phyloP scores from a whole-genome alignment of 768 basidiomycete species.

The Dacryopinax spathularia region DNA sequence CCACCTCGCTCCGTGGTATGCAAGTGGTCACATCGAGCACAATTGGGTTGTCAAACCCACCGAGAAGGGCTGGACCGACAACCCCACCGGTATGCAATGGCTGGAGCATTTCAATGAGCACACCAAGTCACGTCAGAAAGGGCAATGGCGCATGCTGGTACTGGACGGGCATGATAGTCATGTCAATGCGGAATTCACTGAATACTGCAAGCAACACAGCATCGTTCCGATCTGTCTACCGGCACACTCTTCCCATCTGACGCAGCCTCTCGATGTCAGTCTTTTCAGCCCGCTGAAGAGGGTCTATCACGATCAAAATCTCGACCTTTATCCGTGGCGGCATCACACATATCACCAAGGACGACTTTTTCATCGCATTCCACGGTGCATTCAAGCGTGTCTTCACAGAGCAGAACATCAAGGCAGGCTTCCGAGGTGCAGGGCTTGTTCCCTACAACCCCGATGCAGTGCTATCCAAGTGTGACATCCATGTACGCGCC shows the following conservation, averaged over 20 bases:
- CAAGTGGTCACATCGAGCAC: not conserved
- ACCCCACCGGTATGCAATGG: slow-evolving; percentile 26
- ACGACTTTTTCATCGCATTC: not conserved
- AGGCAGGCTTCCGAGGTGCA: not conserved
- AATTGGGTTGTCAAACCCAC: not conserved
- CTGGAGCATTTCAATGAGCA: slow-evolving; percentile 23
- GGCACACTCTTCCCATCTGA: slow-evolving; percentile 27
- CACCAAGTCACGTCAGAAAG: slow-evolving; percentile 12
- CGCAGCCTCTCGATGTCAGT: slow-evolving; percentile 27
- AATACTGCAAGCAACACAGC: slow-evolving; percentile 17
- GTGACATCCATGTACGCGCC: not conserved
- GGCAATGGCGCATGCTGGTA: slow-evolving; percentile 22
- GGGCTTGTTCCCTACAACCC: not conserved
- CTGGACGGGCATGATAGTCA: slow-evolving; percentile 31
- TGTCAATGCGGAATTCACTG: slow-evolving; percentile 23
- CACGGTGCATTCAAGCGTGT: not conserved
- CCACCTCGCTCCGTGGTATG: not conserved
- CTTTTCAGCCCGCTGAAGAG: slow-evolving; percentile 27
- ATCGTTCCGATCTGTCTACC: slow-evolving; percentile 28
- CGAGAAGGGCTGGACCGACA: slow-evolving; percentile 32
- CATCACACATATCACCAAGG: not conserved
- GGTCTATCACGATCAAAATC: not conserved
- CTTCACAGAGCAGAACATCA: not conserved
- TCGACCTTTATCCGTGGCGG: not conserved
- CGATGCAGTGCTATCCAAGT: not conserved